Percentiles rank a stretch among this genome's conserved stretches.
phyloP scores from a whole-genome alignment of 805 yeast genomes.

The Isabelozyma heimii region DNA sequence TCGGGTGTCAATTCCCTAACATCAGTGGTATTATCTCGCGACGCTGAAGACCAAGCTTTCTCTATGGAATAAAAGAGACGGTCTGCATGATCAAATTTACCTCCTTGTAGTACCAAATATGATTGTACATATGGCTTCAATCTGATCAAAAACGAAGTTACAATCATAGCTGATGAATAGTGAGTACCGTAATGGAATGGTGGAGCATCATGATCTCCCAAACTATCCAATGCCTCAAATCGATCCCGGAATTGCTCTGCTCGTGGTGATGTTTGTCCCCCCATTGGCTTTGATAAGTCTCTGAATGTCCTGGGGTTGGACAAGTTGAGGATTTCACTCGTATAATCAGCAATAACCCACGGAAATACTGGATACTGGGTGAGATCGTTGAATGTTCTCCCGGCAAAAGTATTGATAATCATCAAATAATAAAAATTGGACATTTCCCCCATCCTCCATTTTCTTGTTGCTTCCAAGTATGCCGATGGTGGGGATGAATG shows the following conservation, averaged over 20 bases:
- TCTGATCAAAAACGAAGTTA: slow-evolving; percentile 74
- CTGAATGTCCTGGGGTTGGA: slow-evolving; percentile 60
- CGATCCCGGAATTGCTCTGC: slow-evolving; percentile 66
- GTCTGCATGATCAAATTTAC: slow-evolving; percentile 86
- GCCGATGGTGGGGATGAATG: slow-evolving; percentile 24
- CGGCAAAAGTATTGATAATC: slow-evolving; percentile 79
- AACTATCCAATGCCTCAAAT: slow-evolving; percentile 64
- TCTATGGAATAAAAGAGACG: slow-evolving; percentile 70
- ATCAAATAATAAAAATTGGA: slow-evolving; percentile 82
- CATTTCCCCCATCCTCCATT: slow-evolving; percentile 76
- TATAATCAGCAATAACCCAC: slow-evolving; percentile 84
- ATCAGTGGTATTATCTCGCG: slow-evolving; percentile 78
- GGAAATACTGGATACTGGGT: slow-evolving; percentile 93
- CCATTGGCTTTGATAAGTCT: slow-evolving; percentile 87
- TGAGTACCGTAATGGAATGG: slow-evolving; percentile 94
- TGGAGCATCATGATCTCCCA: slow-evolving; percentile 57
- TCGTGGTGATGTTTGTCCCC: slow-evolving; percentile 68
- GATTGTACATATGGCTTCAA: slow-evolving; percentile 80
- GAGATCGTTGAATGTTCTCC: slow-evolving; percentile 82
- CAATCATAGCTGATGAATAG: slow-evolving; percentile 92
- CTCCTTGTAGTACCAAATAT: slow-evolving; percentile 77
- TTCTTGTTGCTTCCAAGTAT: slow-evolving; percentile 51
- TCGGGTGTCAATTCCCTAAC: slow-evolving; percentile 88
- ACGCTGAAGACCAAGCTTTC: slow-evolving; percentile 81
- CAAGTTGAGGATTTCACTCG: slow-evolving; percentile 67